phyloP scores from a whole-genome alignment of 257 asterid genomes.

The Lithospermum erythrorhizon region DNA sequence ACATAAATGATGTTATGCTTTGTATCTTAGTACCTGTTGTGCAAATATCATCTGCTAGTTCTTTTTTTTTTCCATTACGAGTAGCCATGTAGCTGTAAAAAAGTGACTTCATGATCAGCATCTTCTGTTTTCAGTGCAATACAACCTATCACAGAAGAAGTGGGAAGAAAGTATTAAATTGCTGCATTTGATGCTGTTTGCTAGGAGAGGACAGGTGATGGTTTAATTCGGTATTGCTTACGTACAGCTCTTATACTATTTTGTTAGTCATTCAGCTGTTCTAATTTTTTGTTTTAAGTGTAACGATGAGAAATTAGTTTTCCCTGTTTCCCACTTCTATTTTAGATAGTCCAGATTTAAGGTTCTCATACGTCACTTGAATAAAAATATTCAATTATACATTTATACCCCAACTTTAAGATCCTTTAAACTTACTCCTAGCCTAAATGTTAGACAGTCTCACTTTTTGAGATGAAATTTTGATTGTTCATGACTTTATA shows the following conservation, averaged over 20 bases:
- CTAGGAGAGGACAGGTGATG: constrained; percentile 65
- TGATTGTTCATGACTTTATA: background rate
- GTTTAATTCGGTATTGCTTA: constrained; percentile 4
- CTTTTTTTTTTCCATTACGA: constrained; percentile 1
- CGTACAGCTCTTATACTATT: background rate
- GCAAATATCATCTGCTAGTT: background rate
- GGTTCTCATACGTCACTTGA: no score
- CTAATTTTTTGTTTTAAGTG: background rate
- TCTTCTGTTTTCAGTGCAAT: constrained; percentile 39
- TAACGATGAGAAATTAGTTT: background rate
- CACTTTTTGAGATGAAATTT: no score
- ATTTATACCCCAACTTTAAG: background rate
- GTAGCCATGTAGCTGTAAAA: constrained; percentile 6
- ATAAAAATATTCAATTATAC: no score
- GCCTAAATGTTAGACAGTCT: background rate
- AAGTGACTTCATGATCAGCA: background rate
- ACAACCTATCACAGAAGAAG: constrained; percentile 58
- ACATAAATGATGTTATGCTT: background rate
- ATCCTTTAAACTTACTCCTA: background rate
- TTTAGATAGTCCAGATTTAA: no score
- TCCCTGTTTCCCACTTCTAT: background rate
- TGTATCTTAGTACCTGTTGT: background rate
- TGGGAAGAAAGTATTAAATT: constrained; percentile 53
- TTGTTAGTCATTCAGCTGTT: background rate
- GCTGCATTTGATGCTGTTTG: constrained; percentile 51